Conservation (phyloP, 2,329 filamentous ascomycete species). For the Arthrobotrys megalospora region DNA sequence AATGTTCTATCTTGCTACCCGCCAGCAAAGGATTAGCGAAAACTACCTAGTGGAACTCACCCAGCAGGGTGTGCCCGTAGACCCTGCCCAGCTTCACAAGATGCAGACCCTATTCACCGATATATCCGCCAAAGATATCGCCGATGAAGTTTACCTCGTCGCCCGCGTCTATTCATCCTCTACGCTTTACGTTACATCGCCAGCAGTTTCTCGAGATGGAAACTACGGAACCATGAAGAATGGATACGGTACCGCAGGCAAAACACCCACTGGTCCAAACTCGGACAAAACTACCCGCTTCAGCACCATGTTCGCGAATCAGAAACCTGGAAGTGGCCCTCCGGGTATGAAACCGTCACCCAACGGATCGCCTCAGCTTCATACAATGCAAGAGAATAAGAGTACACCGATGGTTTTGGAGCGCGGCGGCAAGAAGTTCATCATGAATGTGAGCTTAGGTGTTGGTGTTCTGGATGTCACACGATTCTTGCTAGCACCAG, state of each 20-base stretch:
- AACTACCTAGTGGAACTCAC: conserved; percentile 84
- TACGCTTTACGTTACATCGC: conserved; percentile 65
- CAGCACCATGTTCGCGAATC: conserved; percentile 59
- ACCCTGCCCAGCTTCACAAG: conserved; percentile 76
- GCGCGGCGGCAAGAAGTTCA: conserved; percentile 40
- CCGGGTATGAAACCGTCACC: conserved; percentile 15
- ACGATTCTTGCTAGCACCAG: conserved; percentile 63
- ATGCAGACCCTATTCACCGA: conserved; percentile 91
- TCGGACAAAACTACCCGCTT: conserved; percentile 49
- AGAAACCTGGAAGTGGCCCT: conserved; percentile 19
- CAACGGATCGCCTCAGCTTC: conserved; percentile 56
- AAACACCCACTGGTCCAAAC: conserved; percentile 39
- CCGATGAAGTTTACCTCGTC: conserved; percentile 84
- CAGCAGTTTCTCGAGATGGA: conserved; percentile 67
- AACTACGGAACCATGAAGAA: conserved; percentile 57
- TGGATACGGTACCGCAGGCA: conserved; percentile 40
- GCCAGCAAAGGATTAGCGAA: conserved; percentile 81
- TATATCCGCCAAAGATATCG: conserved; percentile 81
- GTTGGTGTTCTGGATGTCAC: conserved; percentile 65
- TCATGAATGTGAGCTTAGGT: conserved; percentile 62
- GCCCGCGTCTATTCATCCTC: conserved; percentile 78
- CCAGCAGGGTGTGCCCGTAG: conserved; percentile 79
- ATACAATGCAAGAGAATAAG: conserved; percentile 49
- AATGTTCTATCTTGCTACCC: conserved; percentile 82
- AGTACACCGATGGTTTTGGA: conserved; percentile 50